Evolutionary conservation across 768 basidiomycete species (phyloP), one percentile per base, ranked within the genome.

Genomic region (Leccinum imitatum): DNA sequence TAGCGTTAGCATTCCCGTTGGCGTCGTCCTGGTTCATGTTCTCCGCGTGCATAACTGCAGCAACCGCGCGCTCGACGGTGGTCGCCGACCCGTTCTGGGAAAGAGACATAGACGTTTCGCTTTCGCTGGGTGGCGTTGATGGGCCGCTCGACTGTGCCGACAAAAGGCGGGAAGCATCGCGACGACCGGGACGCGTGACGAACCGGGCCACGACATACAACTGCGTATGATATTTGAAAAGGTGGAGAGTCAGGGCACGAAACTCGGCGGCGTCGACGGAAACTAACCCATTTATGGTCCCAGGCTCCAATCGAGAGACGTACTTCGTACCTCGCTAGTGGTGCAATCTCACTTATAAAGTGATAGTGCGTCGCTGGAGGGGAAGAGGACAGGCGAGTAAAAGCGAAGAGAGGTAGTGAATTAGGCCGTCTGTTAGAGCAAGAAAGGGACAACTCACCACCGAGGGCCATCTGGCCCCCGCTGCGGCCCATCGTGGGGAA

Each of bases 221-320:
- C 89, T 90, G 56, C 10, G 15, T 53, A 10, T 23, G 7, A n/a
- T 9, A 41, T 13, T 9, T n/a, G 41, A 23, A 33, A 25, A 23
- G 2, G 13, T 5, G 1, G 50, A 9, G 5, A 9, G 5, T 61
- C 14, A 53, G 30, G 35, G 10, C 2, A 27, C 4, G 21, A 6
- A 25, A 54, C 11, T 33, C 4, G 30, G 19, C 50, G 54, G 30
- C 19, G 11, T 48, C 6, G 15, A 14, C 41, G 6, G 41, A n/a
- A 17, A 73, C 84, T 50, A 65, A 88, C 89, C 90, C 90, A 91
- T 82, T 92, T 92, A 35, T 85, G 74, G 55, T 90, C 89, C 90
- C 90, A 92, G 6, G 80, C 75, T 11, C 76, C 85, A 3, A 90
- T 72, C 23, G 70, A 77, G 11, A 82, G 67, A 44, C 85, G 77